These are phyloP conservation scores for Fremontodendron californicum DNA, from an alignment of 345 rosid genomes.

Conservation along the genomic window DNA sequence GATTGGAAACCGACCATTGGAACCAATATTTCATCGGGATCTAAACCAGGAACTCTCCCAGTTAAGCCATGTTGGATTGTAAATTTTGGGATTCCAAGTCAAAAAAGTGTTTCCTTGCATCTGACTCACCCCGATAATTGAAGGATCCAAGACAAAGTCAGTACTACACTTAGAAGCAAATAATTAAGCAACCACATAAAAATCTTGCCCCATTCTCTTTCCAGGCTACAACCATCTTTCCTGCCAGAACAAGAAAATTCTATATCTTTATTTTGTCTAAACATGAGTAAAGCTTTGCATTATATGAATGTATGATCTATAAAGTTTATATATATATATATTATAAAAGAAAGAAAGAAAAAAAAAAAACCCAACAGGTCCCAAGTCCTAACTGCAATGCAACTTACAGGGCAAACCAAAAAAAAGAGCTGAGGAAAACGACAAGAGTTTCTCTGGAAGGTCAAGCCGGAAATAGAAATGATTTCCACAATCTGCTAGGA, in stretches of 20 bases:
- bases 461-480: background rate
- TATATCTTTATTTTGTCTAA: background rate
- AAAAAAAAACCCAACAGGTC: background rate
- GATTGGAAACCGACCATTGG: constrained; percentile 27
- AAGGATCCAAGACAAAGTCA: constrained; percentile 17
- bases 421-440: background rate
- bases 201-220: background rate
- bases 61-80: background rate
- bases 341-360: too few species aligned
- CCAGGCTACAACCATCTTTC: background rate
- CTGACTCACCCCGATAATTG: constrained; percentile 1
- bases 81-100: background rate
- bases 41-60: constrained; percentile 13
- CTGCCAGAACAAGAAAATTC: background rate
- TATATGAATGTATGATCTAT: background rate
- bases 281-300: background rate
- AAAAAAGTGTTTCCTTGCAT: constrained; percentile 17
- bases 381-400: background rate
- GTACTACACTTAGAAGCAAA: background rate
- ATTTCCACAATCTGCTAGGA: background rate
- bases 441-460: background rate
- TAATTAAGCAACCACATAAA: background rate
- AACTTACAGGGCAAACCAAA: background rate
- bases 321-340: background rate
- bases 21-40: constrained; percentile 20